Evolutionary conservation across 345 rosid species (phyloP), one percentile per base, ranked within the genome.

Genomic region (Bretschneidera sinensis): DNA sequence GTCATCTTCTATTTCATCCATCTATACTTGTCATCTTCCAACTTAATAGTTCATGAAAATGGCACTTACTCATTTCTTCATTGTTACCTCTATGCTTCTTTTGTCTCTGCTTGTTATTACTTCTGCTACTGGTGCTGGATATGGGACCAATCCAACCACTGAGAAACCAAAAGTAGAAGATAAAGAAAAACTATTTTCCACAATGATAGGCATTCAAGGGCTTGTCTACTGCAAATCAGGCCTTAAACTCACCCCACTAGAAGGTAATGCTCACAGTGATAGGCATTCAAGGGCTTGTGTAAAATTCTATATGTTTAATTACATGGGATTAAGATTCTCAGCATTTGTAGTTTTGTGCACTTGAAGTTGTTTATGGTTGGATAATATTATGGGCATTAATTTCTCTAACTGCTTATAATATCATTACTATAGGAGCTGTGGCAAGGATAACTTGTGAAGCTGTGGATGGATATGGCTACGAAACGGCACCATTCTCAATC

Each of bases 391-490:
- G 2, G 4, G n/a, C 0, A 8, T 34, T 2, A 13, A 22, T 39
- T 35, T 21, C 8, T 52, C 52, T 1, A 20, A 0, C 1, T 23
- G 22, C 24, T 2, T n/a, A n/a, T n/a, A n/a, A n/a, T n/a, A n/a
- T n/a, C n/a, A n/a, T n/a, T n/a, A n/a, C 49, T 20, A 45, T 71
- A 82, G 89, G 88, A n/a, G 88, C 83, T 58, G 81, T 75, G 68
- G 85, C 79, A 21, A 84, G 92, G 66, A 70, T 88, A 50, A 74
- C 87, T 13, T 86, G 96, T 57, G 73, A 77, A 28, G 81, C 68
- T 1, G 60, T 54, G 35, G 92, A 84, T 56, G 65, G 66, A 45
- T 67, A 69, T 23, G 91, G 90, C 24, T 79, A 77, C 51, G 92
- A 82, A 71, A 74, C 70, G 17, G 81, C 77, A 55, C 78, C 85